phyloP scores from a whole-genome alignment of 202 grass and related monocot genomes.

The Digitaria exilis region DNA sequence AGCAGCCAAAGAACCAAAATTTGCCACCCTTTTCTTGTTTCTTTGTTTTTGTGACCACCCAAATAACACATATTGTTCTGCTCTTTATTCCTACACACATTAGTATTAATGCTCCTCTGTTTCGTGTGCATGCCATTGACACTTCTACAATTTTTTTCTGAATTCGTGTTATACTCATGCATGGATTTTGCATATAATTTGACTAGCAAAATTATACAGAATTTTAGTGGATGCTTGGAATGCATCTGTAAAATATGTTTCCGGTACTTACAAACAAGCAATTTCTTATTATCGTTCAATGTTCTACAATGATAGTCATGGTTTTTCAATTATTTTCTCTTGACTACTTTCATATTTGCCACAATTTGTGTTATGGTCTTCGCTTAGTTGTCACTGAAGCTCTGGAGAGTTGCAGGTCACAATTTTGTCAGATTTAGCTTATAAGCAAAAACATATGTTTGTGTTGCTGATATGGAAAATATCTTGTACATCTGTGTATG shows the following conservation, averaged over 20 bases:
- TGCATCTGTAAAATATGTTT: neutral
- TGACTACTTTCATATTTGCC: neutral
- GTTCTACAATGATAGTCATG: neutral
- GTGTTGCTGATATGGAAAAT: neutral
- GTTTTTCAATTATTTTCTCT: neutral
- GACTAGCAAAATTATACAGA: neutral
- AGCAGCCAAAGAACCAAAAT: neutral
- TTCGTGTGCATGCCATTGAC: neutral
- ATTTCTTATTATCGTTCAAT: neutral
- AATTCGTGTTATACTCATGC: neutral
- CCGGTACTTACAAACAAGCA: neutral
- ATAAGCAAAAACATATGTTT: neutral
- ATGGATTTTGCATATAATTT: neutral
- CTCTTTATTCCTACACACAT: neutral
- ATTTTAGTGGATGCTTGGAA: neutral
- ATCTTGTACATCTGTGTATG: neutral
- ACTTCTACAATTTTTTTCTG: neutral
- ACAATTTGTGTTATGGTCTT: neutral
- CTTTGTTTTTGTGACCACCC: neutral
- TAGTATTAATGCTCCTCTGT: neutral
- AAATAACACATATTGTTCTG: neutral
- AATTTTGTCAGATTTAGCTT: neutral
- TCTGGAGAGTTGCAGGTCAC: neutral
- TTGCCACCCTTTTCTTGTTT: neutral
- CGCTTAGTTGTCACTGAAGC: neutral